Evolutionary conservation across 257 asterid species (phyloP).

Genomic region (Lycium barbarum): DNA sequence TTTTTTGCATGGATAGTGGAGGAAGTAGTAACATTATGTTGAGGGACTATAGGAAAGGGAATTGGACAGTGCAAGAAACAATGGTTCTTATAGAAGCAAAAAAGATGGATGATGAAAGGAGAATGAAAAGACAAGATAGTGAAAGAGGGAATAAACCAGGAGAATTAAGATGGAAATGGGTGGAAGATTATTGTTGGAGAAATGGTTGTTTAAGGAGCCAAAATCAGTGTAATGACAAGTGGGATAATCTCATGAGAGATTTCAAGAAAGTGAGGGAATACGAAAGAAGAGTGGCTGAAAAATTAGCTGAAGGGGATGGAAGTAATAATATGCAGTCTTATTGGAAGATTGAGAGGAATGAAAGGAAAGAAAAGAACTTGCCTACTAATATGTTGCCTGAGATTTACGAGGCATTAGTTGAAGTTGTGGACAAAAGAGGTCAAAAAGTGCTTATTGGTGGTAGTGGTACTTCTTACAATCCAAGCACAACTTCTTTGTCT

Average conservation of each 20-base stretch:
- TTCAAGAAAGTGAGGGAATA: conserved; percentile 87
- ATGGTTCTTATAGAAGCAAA: conserved; percentile 87
- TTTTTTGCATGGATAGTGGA: conserved; percentile 55
- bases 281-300: conserved; percentile 48
- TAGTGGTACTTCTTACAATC: conserved; percentile 22
- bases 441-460: conserved; percentile 34
- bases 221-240: conserved; percentile 92
- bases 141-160: conserved; percentile 62
- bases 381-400: conserved; percentile 86
- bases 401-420: conserved; percentile 72
- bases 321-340: conserved; percentile 46
- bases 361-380: conserved; percentile 74
- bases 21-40: conserved; percentile 35
- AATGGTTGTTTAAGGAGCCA: conserved; percentile 84
- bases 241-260: conserved; percentile 97
- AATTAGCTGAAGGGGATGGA: not conserved
- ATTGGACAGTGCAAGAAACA: conserved; percentile 90
- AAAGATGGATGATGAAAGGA: conserved; percentile 83
- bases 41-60: conserved; percentile 91
- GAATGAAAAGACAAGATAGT: conserved; percentile 65
- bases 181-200: conserved; percentile 91
- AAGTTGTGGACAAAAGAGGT: conserved; percentile 67
- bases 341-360: conserved; percentile 79
- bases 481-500: conserved; percentile 34
- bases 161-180: conserved; percentile 97